A percentile compares a stretch with the other conserved stretches of the same genome.
Evolutionary conservation across 1,139 yeast genomes (phyloP).

Genomic region (Geotrichum phurueaensis): DNA sequence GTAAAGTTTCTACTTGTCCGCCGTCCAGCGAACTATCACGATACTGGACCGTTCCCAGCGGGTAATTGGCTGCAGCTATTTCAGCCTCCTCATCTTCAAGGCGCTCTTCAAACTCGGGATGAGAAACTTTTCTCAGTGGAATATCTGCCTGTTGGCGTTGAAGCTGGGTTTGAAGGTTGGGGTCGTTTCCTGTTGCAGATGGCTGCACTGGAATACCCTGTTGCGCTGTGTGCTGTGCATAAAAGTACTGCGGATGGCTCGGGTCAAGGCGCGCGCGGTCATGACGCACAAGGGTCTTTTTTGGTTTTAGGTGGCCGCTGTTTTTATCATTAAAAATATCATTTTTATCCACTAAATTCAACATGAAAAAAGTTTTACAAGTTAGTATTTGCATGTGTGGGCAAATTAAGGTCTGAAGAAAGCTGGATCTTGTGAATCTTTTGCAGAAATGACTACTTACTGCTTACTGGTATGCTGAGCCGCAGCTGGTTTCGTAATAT

Average conservation of each 20-base stretch:
- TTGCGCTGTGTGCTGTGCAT: constrained; percentile 71
- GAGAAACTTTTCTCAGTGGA: neutral
- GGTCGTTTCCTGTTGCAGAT: constrained; percentile 60
- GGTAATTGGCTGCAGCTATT: neutral
- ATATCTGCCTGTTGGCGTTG: neutral
- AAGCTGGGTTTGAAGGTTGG: constrained; percentile 28
- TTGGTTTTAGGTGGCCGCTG: constrained; percentile 36
- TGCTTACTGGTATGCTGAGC: too few species aligned
- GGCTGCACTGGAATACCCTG: constrained; percentile 45
- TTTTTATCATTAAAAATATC: neutral
- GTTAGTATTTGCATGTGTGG: neutral
- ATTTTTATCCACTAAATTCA: neutral
- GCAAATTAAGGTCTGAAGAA: neutral
- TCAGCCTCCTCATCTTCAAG: neutral
- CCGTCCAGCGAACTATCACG: neutral
- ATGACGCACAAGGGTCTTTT: constrained; percentile 67
- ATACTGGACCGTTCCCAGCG: neutral
- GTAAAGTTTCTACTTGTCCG: neutral
- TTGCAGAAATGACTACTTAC: too few species aligned
- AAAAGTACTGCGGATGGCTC: constrained; percentile 69
- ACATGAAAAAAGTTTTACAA: neutral
- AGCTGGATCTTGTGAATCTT: neutral
- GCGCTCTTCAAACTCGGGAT: neutral
- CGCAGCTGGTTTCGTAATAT: too few species aligned
- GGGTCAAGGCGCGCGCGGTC: constrained; percentile 67